Evolutionary conservation across 2,329 filamentous ascomycete species (phyloP), one percentile per base, ranked within the genome.

Genomic region (Diaporthe australafricana): DNA sequence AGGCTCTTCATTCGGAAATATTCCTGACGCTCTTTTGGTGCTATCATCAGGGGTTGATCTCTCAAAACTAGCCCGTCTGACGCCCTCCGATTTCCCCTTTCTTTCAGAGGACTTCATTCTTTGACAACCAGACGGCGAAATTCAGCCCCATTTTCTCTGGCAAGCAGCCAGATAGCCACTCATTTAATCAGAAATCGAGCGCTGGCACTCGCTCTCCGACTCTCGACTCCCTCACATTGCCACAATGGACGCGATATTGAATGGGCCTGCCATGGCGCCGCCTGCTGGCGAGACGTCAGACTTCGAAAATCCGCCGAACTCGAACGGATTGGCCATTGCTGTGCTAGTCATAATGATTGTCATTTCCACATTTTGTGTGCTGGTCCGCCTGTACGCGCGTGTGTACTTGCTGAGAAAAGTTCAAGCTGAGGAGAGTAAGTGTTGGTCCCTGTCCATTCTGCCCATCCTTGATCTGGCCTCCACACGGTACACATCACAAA

Each of bases 281-380:
- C 71, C 71, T 2, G 25, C 45, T 17, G 68, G 68, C 20, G 38
- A 66, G 32, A 67, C 50, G 30, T 42, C 71, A 3, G 32, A 70
- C 30, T 72, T 70, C 42, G 62, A 45, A n/a, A 72, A 72, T 20
- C 71, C 71, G 17, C 57, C 68, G 30, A 72, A 72, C 40, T 11
- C 60, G 40, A 72, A 72, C 32, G 35, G 16, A 35, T 45, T 72
- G 30, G 71, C 71, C n/a, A 56, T 47, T 40, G 70, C 53, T 30
- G 71, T 70, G 32, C 42, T 52, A 6, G 70, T 62, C 9, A 57
- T 66, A 11, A 70, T 69, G 50, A 70, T 66, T 32, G 56, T 72
- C 50, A 66, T 72, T 4, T 70, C 71, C 27, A 72, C 71, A 17
- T 8, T 67, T 9, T 72, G 56, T 62, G 45, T 72, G 20, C 22